Percentiles rank a stretch among this genome's conserved stretches.
These are phyloP conservation scores for Mrakia blollopis DNA, from an alignment of 768 basidiomycete genomes.

Conservation along the genomic window DNA sequence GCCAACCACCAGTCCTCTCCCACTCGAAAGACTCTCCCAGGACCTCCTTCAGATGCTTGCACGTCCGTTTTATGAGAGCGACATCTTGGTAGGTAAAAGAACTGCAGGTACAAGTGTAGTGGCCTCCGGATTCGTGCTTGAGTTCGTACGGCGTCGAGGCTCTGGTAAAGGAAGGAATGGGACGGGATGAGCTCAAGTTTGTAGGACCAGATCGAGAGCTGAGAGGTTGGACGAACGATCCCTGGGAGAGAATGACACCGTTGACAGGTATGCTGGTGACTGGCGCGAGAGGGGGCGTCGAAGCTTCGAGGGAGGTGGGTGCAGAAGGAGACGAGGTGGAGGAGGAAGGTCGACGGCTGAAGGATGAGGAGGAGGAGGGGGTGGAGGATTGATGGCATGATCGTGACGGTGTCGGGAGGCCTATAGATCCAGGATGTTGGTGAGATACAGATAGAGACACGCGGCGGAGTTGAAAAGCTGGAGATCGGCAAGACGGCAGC, in stretches of 20 bases:
- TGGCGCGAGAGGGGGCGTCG: no score
- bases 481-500: no score
- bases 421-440: no score
- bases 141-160: background rate
- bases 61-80: background rate
- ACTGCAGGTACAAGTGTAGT: background rate
- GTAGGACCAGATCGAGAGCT: background rate
- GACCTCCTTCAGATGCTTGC: background rate
- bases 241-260: background rate
- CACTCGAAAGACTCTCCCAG: background rate
- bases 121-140: background rate
- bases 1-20: background rate
- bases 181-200: background rate
- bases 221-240: background rate
- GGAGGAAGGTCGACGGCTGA: no score
- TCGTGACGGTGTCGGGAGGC: no score
- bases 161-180: background rate
- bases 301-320: no score
- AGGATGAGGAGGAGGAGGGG: no score
- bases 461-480: no score
- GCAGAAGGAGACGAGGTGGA: no score
- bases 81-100: background rate
- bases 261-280: background rate
- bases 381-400: no score
- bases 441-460: no score